A percentile compares a stretch with the other conserved stretches of the same genome.
Evolutionary conservation across 306 rosid species (phyloP).

Genomic region (Quercus rubra): DNA sequence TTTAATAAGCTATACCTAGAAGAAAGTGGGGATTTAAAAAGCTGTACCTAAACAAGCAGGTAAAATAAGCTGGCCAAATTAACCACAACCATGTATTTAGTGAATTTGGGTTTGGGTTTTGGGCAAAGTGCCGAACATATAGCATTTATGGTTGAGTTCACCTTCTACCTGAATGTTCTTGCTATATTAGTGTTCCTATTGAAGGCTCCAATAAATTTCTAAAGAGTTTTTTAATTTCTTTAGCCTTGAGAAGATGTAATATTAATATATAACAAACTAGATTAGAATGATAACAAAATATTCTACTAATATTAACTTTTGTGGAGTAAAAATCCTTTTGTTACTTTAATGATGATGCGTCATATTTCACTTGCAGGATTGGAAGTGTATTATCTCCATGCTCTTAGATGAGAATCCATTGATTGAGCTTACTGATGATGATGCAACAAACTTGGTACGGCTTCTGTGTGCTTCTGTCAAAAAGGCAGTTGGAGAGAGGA

Average conservation of each 20-base stretch:
- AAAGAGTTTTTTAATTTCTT: neutral
- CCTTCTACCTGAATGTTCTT: neutral
- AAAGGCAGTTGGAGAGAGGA: conserved; percentile 96
- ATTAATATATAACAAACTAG: neutral
- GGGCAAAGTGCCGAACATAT: neutral
- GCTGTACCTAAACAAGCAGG: too few species aligned
- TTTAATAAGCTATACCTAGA: too few species aligned
- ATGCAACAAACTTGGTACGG: conserved; percentile 91
- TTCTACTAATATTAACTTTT: neutral
- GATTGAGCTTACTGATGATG: conserved; percentile 75
- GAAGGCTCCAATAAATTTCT: neutral
- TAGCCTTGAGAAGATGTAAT: neutral
- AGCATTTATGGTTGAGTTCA: neutral
- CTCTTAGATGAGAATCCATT: conserved; percentile 78
- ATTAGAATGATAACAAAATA: neutral
- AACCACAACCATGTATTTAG: too few species aligned
- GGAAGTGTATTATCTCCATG: conserved; percentile 90
- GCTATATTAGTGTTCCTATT: neutral
- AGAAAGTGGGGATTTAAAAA: too few species aligned
- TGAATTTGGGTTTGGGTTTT: neutral
- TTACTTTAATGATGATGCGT: conserved; percentile 21
- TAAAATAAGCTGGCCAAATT: too few species aligned
- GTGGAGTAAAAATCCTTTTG: conserved; percentile 15
- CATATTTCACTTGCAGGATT: conserved; percentile 65
- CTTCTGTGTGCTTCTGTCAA: conserved; percentile 88